Percentiles rank a stretch among this genome's conserved stretches.
phyloP scores from a whole-genome alignment of 495 filamentous ascomycete genomes.

The Penicillium egyptiacum region DNA sequence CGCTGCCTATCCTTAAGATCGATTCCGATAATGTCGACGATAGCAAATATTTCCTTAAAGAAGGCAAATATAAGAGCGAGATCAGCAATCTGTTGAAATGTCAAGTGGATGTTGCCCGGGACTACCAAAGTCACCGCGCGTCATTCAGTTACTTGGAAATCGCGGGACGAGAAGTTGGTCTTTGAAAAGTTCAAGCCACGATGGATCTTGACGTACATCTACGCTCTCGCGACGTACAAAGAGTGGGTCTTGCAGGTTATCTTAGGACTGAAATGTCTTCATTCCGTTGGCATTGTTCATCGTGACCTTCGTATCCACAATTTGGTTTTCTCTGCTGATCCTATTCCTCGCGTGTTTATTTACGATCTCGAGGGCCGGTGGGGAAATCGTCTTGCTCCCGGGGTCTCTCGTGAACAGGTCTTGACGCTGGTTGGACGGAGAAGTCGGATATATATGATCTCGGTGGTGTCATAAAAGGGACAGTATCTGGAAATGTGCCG shows the following conservation, averaged over 20 bases:
- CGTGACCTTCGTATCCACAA: neutral
- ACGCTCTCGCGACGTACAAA: neutral
- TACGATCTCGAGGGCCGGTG: slow-evolving; percentile 4
- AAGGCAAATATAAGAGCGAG: slow-evolving; percentile 5
- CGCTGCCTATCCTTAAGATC: neutral
- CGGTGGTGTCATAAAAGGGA: neutral
- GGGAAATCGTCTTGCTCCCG: slow-evolving; percentile 5
- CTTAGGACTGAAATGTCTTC: neutral
- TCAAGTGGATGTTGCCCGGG: neutral
- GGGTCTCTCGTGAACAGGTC: neutral
- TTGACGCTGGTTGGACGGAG: neutral
- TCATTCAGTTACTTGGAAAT: neutral
- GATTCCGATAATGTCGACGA: neutral
- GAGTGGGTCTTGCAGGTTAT: neutral
- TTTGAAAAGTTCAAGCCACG: neutral
- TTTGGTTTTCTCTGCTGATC: neutral
- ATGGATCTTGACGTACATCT: neutral
- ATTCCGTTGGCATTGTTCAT: neutral
- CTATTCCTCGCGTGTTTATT: neutral
- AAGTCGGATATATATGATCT: slow-evolving; percentile 3
- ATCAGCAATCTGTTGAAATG: neutral
- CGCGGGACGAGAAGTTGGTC: neutral
- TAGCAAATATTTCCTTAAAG: neutral
- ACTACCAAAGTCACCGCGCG: neutral
- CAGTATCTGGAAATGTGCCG: slow-evolving; percentile 1